phyloP scores from a whole-genome alignment of 2,329 filamentous ascomycete genomes.

The Ophiobolus disseminans region DNA sequence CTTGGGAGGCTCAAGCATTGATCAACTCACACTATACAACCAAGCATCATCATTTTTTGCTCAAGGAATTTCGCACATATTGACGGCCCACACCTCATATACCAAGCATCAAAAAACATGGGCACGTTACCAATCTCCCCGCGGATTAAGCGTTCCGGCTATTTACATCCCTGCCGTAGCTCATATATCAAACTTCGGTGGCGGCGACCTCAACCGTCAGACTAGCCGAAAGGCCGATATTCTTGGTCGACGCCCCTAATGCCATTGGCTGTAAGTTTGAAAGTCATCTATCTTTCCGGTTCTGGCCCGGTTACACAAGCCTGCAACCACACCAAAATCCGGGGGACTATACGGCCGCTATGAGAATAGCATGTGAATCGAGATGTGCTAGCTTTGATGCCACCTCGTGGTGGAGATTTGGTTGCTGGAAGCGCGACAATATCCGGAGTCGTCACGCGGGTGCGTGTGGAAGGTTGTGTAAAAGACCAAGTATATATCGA shows the following conservation, averaged over 20 bases:
- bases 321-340: conserved; percentile 17
- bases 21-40: conserved; percentile 7
- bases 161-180: conserved; percentile 32
- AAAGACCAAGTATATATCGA: conserved; percentile 13
- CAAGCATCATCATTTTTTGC: conserved; percentile 11
- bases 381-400: background rate
- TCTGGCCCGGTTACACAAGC: conserved; percentile 15
- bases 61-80: conserved; percentile 9
- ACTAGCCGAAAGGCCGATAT: conserved; percentile 17
- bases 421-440: conserved; percentile 7
- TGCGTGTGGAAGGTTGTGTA: conserved; percentile 1
- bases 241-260: conserved; percentile 4
- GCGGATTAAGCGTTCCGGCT: conserved; percentile 26
- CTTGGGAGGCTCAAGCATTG: conserved; percentile 2
- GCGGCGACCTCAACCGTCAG: conserved; percentile 28
- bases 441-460: conserved; percentile 15
- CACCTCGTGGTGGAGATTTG: conserved; percentile 5
- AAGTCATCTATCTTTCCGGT: conserved; percentile 7
- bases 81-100: conserved; percentile 19
- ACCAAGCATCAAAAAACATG: conserved; percentile 11
- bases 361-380: conserved; percentile 12
- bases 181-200: conserved; percentile 29
- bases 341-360: conserved; percentile 11
- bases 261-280: conserved; percentile 3
- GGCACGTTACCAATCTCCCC: conserved; percentile 24